These are phyloP conservation scores for Aspergillus sparsus DNA, from an alignment of 495 filamentous ascomycete genomes.

Conservation along the genomic window DNA sequence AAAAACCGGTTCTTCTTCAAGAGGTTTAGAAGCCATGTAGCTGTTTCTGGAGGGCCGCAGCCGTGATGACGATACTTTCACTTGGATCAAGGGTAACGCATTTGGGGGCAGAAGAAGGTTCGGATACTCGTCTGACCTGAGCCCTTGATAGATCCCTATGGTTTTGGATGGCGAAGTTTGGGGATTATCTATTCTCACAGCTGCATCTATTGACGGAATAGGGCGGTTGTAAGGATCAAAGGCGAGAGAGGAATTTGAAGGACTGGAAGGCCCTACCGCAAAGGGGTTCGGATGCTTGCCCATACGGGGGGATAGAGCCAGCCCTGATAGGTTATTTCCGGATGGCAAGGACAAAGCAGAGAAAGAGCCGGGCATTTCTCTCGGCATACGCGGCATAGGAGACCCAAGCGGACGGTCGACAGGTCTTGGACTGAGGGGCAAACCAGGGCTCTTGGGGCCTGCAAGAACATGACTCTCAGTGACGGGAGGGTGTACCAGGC, in stretches of 20 bases:
- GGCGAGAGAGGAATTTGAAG: constrained; percentile 3
- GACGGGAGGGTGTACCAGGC: constrained; percentile 23
- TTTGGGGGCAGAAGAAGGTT: constrained; percentile 83
- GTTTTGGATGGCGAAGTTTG: constrained; percentile 25
- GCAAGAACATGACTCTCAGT: constrained; percentile 44
- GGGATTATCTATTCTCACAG: constrained; percentile 42
- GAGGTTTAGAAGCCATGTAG: constrained; percentile 62
- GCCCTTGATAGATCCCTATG: constrained; percentile 59
- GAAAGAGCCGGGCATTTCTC: constrained; percentile 47
- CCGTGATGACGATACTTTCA: constrained; percentile 88
- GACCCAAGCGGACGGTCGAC: constrained; percentile 70
- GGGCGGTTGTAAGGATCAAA: constrained; percentile 22
- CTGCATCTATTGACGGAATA: constrained; percentile 45
- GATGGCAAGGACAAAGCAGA: constrained; percentile 70
- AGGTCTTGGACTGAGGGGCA: constrained; percentile 89
- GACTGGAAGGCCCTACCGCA: constrained; percentile 28
- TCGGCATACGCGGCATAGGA: constrained; percentile 65
- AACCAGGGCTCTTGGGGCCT: constrained; percentile 76
- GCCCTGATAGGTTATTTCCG: constrained; percentile 52
- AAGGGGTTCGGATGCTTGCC: constrained; percentile 66
- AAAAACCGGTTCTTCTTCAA: constrained; percentile 90
- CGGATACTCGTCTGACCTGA: constrained; percentile 81
- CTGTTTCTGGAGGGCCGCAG: constrained; percentile 88
- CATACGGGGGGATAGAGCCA: constrained; percentile 73
- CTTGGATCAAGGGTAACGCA: constrained; percentile 81